Percentiles rank a stretch among this genome's conserved stretches.
Evolutionary conservation across 208 protist genomes (phyloP).

Genomic region (Leishmania mexicana): DNA sequence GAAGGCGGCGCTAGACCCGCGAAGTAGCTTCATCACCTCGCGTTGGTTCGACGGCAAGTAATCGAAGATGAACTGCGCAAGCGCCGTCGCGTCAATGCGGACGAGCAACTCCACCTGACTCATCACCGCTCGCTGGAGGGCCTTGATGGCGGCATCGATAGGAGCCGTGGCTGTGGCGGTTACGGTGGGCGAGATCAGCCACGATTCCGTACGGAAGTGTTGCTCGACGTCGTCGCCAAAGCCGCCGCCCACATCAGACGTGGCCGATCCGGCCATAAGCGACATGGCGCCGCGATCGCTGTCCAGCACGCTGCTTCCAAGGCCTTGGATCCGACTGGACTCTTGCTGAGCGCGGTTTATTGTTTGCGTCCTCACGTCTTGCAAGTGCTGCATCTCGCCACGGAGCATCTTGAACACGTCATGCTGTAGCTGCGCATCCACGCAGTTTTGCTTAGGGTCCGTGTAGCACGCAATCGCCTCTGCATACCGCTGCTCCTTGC

Average conservation of each 20-base stretch:
- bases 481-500: slow-evolving; percentile 43
- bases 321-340: slow-evolving; percentile 3
- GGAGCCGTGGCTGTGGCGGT: background rate
- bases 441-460: slow-evolving; percentile 40
- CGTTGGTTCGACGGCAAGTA: slow-evolving; percentile 64
- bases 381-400: slow-evolving; percentile 48
- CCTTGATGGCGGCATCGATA: slow-evolving; percentile 20
- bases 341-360: slow-evolving; percentile 19
- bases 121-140: slow-evolving; percentile 62
- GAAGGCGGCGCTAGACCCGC: slow-evolving; percentile 60
- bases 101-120: slow-evolving; percentile 51
- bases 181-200: background rate
- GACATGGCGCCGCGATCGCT: background rate
- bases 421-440: slow-evolving; percentile 46
- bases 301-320: slow-evolving; percentile 1
- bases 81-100: slow-evolving; percentile 55
- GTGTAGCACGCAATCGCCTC: slow-evolving; percentile 75
- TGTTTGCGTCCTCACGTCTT: slow-evolving; percentile 20
- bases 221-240: background rate
- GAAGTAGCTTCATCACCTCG: slow-evolving; percentile 69
- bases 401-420: slow-evolving; percentile 65
- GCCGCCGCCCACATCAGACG: background rate
- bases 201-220: background rate
- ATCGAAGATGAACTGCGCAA: slow-evolving; percentile 79
- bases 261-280: background rate